phyloP scores from a whole-genome alignment of 78 protist genomes.

The Pelomyxa schiedti region DNA sequence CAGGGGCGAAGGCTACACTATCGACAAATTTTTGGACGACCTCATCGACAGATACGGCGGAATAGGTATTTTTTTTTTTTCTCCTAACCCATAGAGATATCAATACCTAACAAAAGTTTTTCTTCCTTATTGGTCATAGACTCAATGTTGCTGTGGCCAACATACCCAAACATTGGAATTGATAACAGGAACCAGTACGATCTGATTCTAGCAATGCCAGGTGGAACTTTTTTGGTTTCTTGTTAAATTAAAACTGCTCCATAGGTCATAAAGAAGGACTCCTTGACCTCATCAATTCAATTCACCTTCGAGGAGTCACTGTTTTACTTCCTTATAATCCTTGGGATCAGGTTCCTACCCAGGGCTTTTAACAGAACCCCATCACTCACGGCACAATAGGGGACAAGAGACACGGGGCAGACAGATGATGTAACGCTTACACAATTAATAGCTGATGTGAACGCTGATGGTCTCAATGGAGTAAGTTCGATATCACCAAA shows the following conservation, averaged over 20 bases:
- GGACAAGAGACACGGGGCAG: neutral
- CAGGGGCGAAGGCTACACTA: no score
- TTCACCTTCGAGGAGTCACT: neutral
- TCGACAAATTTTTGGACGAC: conserved; percentile 4
- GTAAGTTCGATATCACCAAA: conserved; percentile 1
- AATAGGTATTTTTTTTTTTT: conserved; percentile 1
- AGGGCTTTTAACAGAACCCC: no score
- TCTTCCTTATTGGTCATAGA: no score
- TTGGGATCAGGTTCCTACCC: no score
- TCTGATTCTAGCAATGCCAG: conserved; percentile 2
- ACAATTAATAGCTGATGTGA: neutral
- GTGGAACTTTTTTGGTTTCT: no score
- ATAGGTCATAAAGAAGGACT: no score
- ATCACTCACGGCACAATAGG: no score
- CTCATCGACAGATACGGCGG: conserved; percentile 11
- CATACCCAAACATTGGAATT: conserved; percentile 10
- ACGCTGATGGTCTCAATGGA: conserved; percentile 9
- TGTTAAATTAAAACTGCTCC: no score
- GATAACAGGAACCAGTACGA: conserved; percentile 21
- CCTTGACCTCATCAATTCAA: neutral
- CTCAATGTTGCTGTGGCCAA: no score
- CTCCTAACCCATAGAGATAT: conserved; percentile 16
- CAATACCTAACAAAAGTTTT: no score
- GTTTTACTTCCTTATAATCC: conserved; percentile 20
- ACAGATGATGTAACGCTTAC: neutral